Conservation (phyloP, 148 eudicot species). For the Rhododendron ferrugineum region DNA sequence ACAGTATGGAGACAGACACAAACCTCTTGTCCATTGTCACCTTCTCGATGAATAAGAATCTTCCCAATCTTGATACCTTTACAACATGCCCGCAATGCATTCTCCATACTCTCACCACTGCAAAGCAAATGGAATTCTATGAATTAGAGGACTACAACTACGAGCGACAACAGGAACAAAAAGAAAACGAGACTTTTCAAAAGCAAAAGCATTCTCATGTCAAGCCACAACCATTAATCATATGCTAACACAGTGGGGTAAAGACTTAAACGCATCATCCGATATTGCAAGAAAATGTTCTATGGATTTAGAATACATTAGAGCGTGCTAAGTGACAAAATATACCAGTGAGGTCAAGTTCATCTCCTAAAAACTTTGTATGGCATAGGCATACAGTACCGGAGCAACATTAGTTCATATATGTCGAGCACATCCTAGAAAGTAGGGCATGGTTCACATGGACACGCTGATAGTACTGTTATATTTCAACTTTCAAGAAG, state of each 20-base stretch:
- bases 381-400: neutral
- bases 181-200: neutral
- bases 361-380: neutral
- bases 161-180: neutral
- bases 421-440: neutral
- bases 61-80: slow-evolving; percentile 95
- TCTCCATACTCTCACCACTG: slow-evolving; percentile 99
- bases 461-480: neutral
- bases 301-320: neutral
- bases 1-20: slow-evolving; percentile 5
- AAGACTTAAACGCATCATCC: neutral
- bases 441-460: neutral
- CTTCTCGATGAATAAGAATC: slow-evolving; percentile 96
- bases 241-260: neutral
- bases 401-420: neutral
- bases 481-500: neutral
- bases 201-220: neutral
- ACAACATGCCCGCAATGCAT: slow-evolving; percentile 94
- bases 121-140: neutral
- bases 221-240: neutral
- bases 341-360: neutral
- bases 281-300: neutral
- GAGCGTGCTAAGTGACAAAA: neutral
- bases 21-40: slow-evolving; percentile 92
- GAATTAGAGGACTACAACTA: slow-evolving; percentile 3